These are phyloP conservation scores for Termitomyces sp. DNA, from an alignment of 768 basidiomycete genomes.

Conservation along the genomic window DNA sequence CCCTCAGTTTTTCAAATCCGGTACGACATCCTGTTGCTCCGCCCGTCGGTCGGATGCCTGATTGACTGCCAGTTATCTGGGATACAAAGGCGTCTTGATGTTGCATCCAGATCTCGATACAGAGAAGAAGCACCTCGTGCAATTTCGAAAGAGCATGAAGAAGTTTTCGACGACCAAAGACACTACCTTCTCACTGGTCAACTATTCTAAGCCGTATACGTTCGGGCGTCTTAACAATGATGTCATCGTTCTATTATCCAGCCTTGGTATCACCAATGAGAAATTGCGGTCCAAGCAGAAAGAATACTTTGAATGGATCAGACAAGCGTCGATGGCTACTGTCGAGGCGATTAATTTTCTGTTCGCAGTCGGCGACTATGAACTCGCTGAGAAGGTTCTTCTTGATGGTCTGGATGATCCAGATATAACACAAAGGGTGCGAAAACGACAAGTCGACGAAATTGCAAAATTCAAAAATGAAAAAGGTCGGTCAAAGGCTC, in stretches of 20 bases:
- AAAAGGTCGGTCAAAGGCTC: conserved; percentile 42
- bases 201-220: conserved; percentile 55
- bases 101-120: conserved; percentile 54
- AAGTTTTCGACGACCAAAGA: conserved; percentile 56
- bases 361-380: conserved; percentile 43
- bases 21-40: conserved; percentile 22
- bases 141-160: conserved; percentile 67
- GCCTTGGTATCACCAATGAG: conserved; percentile 54
- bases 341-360: conserved; percentile 51
- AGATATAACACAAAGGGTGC: conserved; percentile 34
- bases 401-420: conserved; percentile 48
- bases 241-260: conserved; percentile 59
- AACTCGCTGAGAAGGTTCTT: conserved; percentile 46
- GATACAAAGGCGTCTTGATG: conserved; percentile 71
- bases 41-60: background rate
- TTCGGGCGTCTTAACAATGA: conserved; percentile 69
- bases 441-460: conserved; percentile 41
- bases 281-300: conserved; percentile 49
- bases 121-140: conserved; percentile 38
- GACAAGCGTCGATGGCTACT: conserved; percentile 39
- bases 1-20: conserved; percentile 61
- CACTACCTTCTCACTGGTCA: conserved; percentile 63
- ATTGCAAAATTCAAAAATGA: conserved; percentile 47
- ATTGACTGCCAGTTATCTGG: conserved; percentile 44
- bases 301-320: conserved; percentile 56